Percentiles rank a stretch among this genome's conserved stretches.
phyloP scores from a whole-genome alignment of 2,329 filamentous ascomycete genomes.

The Aureobasidium sp. region DNA sequence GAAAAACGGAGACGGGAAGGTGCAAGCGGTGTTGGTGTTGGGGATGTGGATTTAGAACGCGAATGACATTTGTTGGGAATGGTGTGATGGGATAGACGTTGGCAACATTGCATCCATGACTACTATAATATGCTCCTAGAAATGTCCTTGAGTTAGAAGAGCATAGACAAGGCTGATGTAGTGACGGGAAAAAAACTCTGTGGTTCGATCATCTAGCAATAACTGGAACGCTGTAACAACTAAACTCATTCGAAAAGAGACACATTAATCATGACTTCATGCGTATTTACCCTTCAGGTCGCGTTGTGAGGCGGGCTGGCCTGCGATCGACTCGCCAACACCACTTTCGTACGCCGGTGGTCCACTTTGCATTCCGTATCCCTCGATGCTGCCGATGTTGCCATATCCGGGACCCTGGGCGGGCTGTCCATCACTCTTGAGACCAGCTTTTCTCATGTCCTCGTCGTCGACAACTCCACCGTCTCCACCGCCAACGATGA shows the following conservation, averaged over 20 bases:
- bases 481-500: constrained; percentile 63
- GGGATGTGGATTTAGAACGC: no score
- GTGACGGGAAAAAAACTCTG: neutral
- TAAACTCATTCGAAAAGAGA: neutral
- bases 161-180: no score
- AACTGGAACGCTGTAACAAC: neutral
- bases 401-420: neutral
- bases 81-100: no score
- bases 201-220: neutral
- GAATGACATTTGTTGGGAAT: no score
- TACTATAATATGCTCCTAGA: no score
- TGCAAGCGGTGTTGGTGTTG: no score
- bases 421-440: constrained; percentile 5
- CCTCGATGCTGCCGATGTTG: neutral
- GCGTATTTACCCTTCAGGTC: neutral
- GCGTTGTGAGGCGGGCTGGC: constrained; percentile 13
- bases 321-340: constrained; percentile 5
- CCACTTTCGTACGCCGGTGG: constrained; percentile 4
- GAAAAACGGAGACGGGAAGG: no score
- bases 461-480: constrained; percentile 36
- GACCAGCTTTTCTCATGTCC: constrained; percentile 24
- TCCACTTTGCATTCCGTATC: constrained; percentile 3
- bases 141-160: no score
- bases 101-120: no score
- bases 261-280: neutral